Conservation (phyloP, 164 flowering plant genomes). For the Amborella trichopoda region DNA sequence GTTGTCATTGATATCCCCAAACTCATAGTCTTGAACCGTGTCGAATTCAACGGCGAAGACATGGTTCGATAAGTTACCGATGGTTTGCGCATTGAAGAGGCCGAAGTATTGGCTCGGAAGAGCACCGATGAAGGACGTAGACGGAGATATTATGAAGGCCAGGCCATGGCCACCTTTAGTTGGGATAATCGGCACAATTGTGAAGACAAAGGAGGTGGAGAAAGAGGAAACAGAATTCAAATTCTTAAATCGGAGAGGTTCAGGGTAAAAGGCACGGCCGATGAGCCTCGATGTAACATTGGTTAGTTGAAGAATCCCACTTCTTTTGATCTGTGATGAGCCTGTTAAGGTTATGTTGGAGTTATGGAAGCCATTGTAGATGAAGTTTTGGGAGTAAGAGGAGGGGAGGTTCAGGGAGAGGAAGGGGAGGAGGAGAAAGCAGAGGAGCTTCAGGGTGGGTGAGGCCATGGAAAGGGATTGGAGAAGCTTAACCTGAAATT, state of each 20-base stretch:
- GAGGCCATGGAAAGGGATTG: constrained; percentile 1
- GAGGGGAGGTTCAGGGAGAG: not conserved
- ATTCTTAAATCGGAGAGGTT: constrained; percentile 20
- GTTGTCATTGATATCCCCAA: constrained; percentile 40
- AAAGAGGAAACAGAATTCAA: constrained; percentile 25
- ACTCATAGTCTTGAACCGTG: constrained; percentile 49
- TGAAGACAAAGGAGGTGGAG: constrained; percentile 41
- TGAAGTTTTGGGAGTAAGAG: constrained; percentile 22
- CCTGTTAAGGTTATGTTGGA: constrained; percentile 27
- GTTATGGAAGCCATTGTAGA: constrained; percentile 27
- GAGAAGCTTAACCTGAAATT: not conserved
- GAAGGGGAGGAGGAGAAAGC: not conserved
- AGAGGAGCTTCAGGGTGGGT: not conserved
- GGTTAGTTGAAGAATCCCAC: constrained; percentile 32
- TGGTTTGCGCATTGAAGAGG: constrained; percentile 26
- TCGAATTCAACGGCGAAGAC: constrained; percentile 66
- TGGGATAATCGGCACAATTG: constrained; percentile 33
- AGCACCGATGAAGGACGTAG: constrained; percentile 15
- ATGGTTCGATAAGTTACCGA: constrained; percentile 31
- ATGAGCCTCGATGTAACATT: constrained; percentile 14
- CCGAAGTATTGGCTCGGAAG: constrained; percentile 54
- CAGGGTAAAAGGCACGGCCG: constrained; percentile 36
- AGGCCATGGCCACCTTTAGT: constrained; percentile 51
- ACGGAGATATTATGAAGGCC: constrained; percentile 37
- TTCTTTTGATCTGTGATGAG: constrained; percentile 18